Base-by-base conservation (phyloP, 441 rosid genomes). In the Codiaeum variegatum region DNA sequence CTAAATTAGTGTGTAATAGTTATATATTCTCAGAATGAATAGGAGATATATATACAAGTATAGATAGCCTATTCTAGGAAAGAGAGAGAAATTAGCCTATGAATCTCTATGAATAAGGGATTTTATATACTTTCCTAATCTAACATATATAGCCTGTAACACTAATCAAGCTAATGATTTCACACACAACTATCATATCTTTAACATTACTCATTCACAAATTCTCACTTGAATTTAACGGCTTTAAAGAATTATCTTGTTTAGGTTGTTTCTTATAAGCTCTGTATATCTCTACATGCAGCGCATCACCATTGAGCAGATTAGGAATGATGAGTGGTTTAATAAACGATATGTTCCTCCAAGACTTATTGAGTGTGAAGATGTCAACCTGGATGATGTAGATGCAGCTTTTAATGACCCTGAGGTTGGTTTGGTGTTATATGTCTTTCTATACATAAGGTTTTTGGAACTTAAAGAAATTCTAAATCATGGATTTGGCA, bases 351-450 rank as follows among this genome's bases (percentile, higher is more conserved):
- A 88, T 82, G 79, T 71, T 69, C 96, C 96, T 69, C 92, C 85
- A 51, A 84, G 85, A 85, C 85, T 88, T 78, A 70, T 88, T 52
- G 99, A 93, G 70, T 86, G 86, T 10, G 99, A 95, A 85, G 91
- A 89, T 73, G 96, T 95, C 61, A 90, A 95, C 83, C 82, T 95
- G 71, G 99, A 95, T 83, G 97, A 95, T 78, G 86, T 93, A 62
- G 86, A 95, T 87, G 98, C 99, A 60, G 92, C 90, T 78, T 93
- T 93, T 78, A 88, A 88, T 84, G 93, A 90, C 75, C 88, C 94
- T 0, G 99, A 90, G 93, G 94, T 94, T 78, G 34, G 87, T 77
- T 74, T 55, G 31, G 47, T 47, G 56, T 59, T 69, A 29, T 28
- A 40, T 62, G 46, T 11, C 49, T 6, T 61, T 31, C 42, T 38